Evolutionary conservation across 768 basidiomycete genomes (phyloP).

Genomic region (Sporobolomyces roseus): DNA sequence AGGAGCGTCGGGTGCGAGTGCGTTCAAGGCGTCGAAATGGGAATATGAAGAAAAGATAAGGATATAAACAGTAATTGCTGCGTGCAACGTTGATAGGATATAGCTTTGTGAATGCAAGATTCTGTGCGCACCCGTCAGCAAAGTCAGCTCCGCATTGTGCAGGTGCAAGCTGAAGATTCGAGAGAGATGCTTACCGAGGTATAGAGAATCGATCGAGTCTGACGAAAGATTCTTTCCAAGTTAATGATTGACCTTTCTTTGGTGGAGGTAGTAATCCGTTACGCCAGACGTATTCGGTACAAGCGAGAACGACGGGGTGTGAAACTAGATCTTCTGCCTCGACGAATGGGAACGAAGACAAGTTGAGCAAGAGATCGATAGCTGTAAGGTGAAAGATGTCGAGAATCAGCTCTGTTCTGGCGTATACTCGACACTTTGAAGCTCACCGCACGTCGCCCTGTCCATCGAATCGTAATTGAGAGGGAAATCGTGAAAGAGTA

Average conservation of each 20-base stretch:
- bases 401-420: background rate
- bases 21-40: constrained; percentile 40
- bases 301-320: constrained; percentile 42
- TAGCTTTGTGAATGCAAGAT: constrained; percentile 36
- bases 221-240: constrained; percentile 35
- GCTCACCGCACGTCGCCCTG: constrained; percentile 39
- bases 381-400: constrained; percentile 2
- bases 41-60: constrained; percentile 41
- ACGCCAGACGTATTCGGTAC: constrained; percentile 41
- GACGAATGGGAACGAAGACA: constrained; percentile 36
- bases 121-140: background rate
- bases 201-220: constrained; percentile 39
- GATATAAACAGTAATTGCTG: constrained; percentile 39
- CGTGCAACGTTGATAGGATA: constrained; percentile 36
- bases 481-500: constrained; percentile 39
- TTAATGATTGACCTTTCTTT: background rate
- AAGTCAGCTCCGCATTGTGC: background rate
- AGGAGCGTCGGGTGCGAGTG: constrained; percentile 30
- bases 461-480: constrained; percentile 42
- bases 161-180: background rate
- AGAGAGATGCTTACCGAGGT: constrained; percentile 23
- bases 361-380: constrained; percentile 38
- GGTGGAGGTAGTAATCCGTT: constrained; percentile 37
- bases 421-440: background rate
- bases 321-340: constrained; percentile 41